A percentile compares a stretch with the other conserved stretches of the same genome.
These are phyloP conservation scores for Trichoderma koningii DNA, from an alignment of 2,329 filamentous ascomycete genomes.

Conservation along the genomic window DNA sequence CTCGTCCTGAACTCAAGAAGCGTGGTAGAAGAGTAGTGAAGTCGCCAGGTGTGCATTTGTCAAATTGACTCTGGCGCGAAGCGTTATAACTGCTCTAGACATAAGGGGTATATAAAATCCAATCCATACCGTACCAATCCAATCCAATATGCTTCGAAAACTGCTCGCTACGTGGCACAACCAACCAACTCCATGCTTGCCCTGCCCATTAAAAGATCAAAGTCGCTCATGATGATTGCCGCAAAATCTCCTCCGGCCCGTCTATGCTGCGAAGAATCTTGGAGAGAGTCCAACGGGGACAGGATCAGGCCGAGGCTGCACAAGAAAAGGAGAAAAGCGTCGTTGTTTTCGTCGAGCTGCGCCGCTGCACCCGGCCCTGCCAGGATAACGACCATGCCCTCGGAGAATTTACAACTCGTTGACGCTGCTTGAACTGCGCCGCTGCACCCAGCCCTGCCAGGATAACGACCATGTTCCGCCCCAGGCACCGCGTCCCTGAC, in stretches of 20 bases:
- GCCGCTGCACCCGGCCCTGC: slow-evolving; percentile 19
- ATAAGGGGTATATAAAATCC: too few species aligned
- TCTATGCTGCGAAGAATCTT: not conserved
- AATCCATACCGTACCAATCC: too few species aligned
- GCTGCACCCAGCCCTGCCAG: slow-evolving; percentile 21
- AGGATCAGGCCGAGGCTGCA: not conserved
- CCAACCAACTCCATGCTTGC: too few species aligned
- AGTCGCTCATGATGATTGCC: not conserved
- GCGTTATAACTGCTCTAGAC: too few species aligned
- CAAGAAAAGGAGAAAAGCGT: not conserved
- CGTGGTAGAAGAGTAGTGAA: too few species aligned
- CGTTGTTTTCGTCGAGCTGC: slow-evolving; percentile 3
- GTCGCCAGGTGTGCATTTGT: too few species aligned
- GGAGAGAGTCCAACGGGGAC: not conserved
- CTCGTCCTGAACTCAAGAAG: too few species aligned
- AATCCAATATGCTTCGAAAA: too few species aligned
- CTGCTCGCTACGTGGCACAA: too few species aligned
- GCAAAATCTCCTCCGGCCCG: not conserved
- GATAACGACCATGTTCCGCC: slow-evolving; percentile 21
- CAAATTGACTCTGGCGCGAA: too few species aligned
- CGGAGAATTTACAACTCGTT: not conserved
- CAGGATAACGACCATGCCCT: slow-evolving; percentile 20
- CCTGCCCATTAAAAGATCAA: not conserved
- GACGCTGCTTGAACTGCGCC: slow-evolving; percentile 9
- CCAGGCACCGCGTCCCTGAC: not conserved